phyloP scores from a whole-genome alignment of 2,329 filamentous ascomycete species.

The Lanzia echinophila region DNA sequence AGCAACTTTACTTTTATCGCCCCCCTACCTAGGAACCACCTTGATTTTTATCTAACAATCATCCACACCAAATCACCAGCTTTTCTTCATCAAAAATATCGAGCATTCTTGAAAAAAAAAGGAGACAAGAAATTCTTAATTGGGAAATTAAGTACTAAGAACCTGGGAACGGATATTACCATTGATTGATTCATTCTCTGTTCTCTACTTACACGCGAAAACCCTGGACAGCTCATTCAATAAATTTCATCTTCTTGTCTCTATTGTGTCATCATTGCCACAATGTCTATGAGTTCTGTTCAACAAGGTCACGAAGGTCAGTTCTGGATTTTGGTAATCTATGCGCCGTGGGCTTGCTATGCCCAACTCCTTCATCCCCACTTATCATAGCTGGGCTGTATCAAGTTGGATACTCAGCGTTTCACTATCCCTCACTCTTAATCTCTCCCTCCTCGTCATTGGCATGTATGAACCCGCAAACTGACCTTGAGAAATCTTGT shows the following conservation, averaged over 20 bases:
- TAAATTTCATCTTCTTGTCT: neutral
- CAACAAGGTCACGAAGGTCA: constrained; percentile 27
- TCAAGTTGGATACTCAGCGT: constrained; percentile 27
- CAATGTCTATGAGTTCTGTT: constrained; percentile 24
- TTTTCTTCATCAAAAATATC: neutral
- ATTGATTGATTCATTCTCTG: neutral
- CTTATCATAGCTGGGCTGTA: constrained; percentile 23
- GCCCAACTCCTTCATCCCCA: constrained; percentile 21
- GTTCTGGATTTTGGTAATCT: constrained; percentile 20
- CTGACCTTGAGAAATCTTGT: constrained; percentile 24
- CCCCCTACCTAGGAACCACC: neutral
- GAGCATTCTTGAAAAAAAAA: neutral
- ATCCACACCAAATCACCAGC: neutral
- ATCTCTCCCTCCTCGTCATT: constrained; percentile 12
- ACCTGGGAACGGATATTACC: neutral
- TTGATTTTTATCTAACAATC: too few relatives aligned
- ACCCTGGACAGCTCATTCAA: neutral
- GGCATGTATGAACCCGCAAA: constrained; percentile 25
- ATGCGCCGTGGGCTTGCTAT: constrained; percentile 18
- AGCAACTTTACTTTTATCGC: neutral
- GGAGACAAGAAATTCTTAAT: neutral
- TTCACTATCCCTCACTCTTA: constrained; percentile 19
- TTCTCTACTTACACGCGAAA: neutral
- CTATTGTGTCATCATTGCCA: constrained; percentile 14
- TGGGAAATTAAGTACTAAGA: too few relatives aligned